Evolutionary conservation across 2,329 filamentous ascomycete genomes (phyloP).

Genomic region (Colletotrichum falcatum): DNA sequence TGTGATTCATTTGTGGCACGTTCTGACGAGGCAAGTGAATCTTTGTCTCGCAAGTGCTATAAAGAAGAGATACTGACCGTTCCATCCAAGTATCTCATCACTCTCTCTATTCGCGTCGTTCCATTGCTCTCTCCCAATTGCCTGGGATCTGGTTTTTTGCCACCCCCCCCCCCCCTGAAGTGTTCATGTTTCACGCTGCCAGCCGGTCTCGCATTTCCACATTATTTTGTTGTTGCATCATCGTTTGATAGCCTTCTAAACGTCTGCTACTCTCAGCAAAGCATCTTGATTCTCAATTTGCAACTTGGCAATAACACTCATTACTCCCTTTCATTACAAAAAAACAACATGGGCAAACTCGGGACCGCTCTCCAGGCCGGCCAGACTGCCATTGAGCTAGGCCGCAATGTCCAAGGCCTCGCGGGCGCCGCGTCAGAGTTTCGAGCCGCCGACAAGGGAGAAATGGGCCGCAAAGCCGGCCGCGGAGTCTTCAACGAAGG

Average conservation of each 20-base stretch:
- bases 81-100: background rate
- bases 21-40: constrained; percentile 5
- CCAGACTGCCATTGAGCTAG: constrained; percentile 50
- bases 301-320: background rate
- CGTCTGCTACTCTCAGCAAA: background rate
- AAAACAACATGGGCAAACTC: constrained; percentile 48
- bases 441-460: constrained; percentile 49
- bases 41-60: constrained; percentile 23
- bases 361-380: constrained; percentile 49
- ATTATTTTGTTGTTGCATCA: background rate
- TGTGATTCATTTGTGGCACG: constrained; percentile 22
- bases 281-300: background rate
- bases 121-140: background rate
- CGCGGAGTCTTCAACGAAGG: constrained; percentile 51
- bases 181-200: constrained; percentile 19
- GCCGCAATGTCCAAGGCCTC: constrained; percentile 46
- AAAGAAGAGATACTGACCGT: constrained; percentile 6
- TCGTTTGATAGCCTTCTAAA: background rate
- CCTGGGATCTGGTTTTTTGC: constrained; percentile 6
- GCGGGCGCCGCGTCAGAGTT: constrained; percentile 47
- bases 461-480: constrained; percentile 47
- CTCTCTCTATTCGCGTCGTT: background rate
- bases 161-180: no score
- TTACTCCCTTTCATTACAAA: background rate
- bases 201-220: constrained; percentile 1